These are phyloP conservation scores for Nelumbo lutea DNA, from an alignment of 164 flowering plant genomes.

Conservation along the genomic window DNA sequence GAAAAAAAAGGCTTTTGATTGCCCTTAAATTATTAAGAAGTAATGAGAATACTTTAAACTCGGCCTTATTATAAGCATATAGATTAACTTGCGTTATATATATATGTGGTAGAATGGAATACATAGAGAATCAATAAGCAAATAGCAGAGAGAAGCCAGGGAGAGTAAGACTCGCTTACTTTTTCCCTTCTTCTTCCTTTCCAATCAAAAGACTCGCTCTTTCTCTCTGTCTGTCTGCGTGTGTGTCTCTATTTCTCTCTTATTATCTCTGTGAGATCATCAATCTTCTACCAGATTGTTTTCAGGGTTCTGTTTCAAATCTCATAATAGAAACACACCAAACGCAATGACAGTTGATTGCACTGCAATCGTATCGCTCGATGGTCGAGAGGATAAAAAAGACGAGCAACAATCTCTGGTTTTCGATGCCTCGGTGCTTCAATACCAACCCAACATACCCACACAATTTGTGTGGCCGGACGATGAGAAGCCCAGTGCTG, in stretches of 20 bases:
- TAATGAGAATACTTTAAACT: no score
- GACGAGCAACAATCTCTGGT: slow-evolving; percentile 21
- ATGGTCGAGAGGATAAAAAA: background rate
- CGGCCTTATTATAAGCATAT: no score
- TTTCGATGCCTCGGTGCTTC: slow-evolving; percentile 51
- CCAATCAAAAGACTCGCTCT: slow-evolving; percentile 3
- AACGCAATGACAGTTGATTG: slow-evolving; percentile 35
- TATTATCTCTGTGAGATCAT: background rate
- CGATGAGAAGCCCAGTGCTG: slow-evolving; percentile 43
- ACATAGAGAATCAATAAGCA: background rate
- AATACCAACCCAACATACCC: slow-evolving; percentile 44
- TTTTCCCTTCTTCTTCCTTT: slow-evolving; percentile 12
- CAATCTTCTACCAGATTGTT: background rate
- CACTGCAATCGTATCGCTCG: slow-evolving; percentile 11
- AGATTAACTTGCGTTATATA: no score
- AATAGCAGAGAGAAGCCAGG: slow-evolving; percentile 14
- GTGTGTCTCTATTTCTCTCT: background rate
- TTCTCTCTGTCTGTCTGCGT: background rate
- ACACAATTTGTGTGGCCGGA: slow-evolving; percentile 79
- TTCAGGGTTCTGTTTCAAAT: background rate
- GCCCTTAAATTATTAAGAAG: no score
- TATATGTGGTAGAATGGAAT: no score
- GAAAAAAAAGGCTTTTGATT: no score
- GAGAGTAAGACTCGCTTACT: slow-evolving; percentile 32
- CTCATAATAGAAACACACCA: background rate